Evolutionary conservation across 164 flowering plant genomes (phyloP), one percentile per base, ranked within the genome.

Genomic region (Buxus sempervirens): DNA sequence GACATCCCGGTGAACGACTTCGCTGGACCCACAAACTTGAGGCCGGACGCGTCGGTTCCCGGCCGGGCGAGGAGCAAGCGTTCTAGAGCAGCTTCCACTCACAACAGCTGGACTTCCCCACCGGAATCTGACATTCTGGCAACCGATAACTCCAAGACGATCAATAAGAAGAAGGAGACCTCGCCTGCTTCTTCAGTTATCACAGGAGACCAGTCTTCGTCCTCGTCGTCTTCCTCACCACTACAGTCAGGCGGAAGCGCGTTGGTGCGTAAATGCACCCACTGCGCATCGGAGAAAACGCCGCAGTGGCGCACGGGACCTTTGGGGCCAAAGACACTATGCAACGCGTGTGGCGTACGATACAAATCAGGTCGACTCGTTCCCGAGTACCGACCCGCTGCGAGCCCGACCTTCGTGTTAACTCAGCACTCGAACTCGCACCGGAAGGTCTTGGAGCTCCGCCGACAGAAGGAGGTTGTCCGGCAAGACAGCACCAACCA

Each of bases 261-360:
- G n/a, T n/a, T n/a, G 4, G 77, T 63, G 36, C 70, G 88, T 16
- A 76, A 76, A 63, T 86, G 90, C 84, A 68, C 81, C 12, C 90
- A 86, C 80, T 86, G 90, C 76, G 77, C 80, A 14, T 80, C 90
- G 68, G 86, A 86, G 84, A 86, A 81, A 73, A 86, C 90, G 28
- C 90, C 90, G 36, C 88, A 86, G 76, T 86, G 90, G 90, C 60
- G 90, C n/a, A 79, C 84, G 42, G 90, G 90, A 0, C 90, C 90
- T 3, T 61, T 82, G 71, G 90, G 90, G 20, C 88, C 90, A 9
- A 86, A 86, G 70, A 84, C 88, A 41, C 82, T 80, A 19, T 85
- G 89, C 71, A 85, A 85, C 74, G 89, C 89, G 25, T 85, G 89
- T 26, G 89, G 89, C 13, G 89, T 86, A 23, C 77, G 90, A 9